Percentiles rank a stretch among this genome's conserved stretches.
Conservation (phyloP, 352 stramenopile genomes). For the Globisporangium nagaii region DNA sequence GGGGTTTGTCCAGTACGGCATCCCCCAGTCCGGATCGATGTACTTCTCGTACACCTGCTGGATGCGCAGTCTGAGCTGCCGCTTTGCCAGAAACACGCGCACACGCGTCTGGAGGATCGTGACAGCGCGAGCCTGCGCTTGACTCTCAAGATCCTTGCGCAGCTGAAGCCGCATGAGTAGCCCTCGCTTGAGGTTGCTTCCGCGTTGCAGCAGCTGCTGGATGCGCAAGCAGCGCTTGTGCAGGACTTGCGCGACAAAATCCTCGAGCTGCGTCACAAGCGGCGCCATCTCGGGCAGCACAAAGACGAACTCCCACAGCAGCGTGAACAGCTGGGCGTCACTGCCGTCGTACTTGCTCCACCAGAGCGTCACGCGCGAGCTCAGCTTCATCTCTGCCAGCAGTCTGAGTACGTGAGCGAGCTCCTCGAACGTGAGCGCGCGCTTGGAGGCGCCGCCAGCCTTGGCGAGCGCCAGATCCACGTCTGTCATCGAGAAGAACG, state of each 20-base stretch:
- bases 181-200: slow-evolving; percentile 17
- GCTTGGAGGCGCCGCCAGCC: slow-evolving; percentile 34
- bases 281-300: slow-evolving; percentile 19
- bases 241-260: slow-evolving; percentile 19
- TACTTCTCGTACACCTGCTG: slow-evolving; percentile 66
- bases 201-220: slow-evolving; percentile 27
- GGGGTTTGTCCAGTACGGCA: slow-evolving; percentile 75
- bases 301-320: slow-evolving; percentile 44
- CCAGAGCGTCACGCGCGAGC: slow-evolving; percentile 19
- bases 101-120: slow-evolving; percentile 26
- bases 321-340: slow-evolving; percentile 32
- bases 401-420: slow-evolving; percentile 28
- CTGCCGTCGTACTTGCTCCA: slow-evolving; percentile 39
- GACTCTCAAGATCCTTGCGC: slow-evolving; percentile 8
- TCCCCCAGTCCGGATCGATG: slow-evolving; percentile 47
- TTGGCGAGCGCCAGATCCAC: slow-evolving; percentile 64
- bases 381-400: slow-evolving; percentile 30
- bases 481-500: slow-evolving; percentile 42
- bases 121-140: slow-evolving; percentile 16
- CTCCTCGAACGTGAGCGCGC: slow-evolving; percentile 36
- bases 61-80: slow-evolving; percentile 21
- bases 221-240: slow-evolving; percentile 18
- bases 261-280: slow-evolving; percentile 10
- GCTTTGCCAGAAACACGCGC: slow-evolving; percentile 28
- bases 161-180: slow-evolving; percentile 18